phyloP scores from a whole-genome alignment of 2,329 filamentous ascomycete species.

The Cyphellophora attinorum region DNA sequence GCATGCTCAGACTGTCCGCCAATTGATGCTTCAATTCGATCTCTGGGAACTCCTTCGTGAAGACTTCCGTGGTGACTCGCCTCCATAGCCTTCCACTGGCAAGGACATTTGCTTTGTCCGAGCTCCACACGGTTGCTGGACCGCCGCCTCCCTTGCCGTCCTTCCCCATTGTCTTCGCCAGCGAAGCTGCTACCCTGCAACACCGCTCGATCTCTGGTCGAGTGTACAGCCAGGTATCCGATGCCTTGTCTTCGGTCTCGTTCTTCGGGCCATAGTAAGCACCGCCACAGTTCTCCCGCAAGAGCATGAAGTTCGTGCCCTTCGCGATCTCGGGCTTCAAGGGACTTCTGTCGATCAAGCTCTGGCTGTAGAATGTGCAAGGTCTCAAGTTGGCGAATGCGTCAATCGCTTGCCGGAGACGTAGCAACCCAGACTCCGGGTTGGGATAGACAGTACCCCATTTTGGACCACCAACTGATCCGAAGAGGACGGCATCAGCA shows the following conservation, averaged over 20 bases:
- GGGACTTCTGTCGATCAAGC: conserved; percentile 27
- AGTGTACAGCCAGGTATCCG: conserved; percentile 40
- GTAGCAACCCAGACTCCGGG: conserved; percentile 17
- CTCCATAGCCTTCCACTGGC: conserved; percentile 43
- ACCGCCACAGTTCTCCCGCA: conserved; percentile 33
- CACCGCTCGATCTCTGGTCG: conserved; percentile 37
- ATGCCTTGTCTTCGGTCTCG: conserved; percentile 33
- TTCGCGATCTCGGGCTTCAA: conserved; percentile 36
- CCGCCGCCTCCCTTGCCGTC: conserved; percentile 12
- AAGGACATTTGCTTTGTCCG: conserved; percentile 46
- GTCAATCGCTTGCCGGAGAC: conserved; percentile 16
- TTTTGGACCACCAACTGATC: conserved; percentile 83
- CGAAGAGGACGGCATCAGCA: conserved; percentile 78
- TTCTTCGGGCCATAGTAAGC: conserved; percentile 37
- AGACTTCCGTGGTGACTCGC: conserved; percentile 24
- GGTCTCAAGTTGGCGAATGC: conserved; percentile 44
- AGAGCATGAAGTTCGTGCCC: conserved; percentile 68
- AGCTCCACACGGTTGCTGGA: conserved; percentile 34
- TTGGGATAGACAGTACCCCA: conserved; percentile 72
- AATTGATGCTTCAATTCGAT: conserved; percentile 97
- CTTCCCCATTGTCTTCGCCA: conserved; percentile 28
- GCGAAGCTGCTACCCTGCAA: conserved; percentile 36
- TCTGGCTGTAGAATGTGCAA: conserved; percentile 36
- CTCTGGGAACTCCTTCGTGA: conserved; percentile 74
- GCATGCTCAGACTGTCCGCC: conserved; percentile 96